Percentiles rank a stretch among this genome's conserved stretches.
These are phyloP conservation scores for Halophytophthora batemanensis DNA, from an alignment of 352 stramenopile species.

Conservation along the genomic window DNA sequence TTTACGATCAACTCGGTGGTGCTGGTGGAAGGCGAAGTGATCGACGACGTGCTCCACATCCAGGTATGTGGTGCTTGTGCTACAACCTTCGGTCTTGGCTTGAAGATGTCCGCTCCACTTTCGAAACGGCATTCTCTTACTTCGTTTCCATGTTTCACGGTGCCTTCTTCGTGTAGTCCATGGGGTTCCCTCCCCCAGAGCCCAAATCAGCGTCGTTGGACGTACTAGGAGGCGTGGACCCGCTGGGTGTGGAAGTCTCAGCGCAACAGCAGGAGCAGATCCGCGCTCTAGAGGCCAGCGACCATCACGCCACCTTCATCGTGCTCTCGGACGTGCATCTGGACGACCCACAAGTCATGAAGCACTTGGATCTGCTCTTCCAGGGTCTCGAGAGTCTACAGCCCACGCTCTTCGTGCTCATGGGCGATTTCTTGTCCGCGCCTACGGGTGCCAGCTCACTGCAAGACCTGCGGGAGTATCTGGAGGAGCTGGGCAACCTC, in stretches of 20 bases:
- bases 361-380: conserved; percentile 89
- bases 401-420: conserved; percentile 89
- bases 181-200: conserved; percentile 90
- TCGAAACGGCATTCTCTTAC: not conserved
- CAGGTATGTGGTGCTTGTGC: conserved; percentile 43
- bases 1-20: conserved; percentile 93
- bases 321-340: conserved; percentile 93
- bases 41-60: conserved; percentile 89
- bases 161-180: conserved; percentile 41
- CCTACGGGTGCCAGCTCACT: conserved; percentile 74
- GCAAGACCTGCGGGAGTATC: conserved; percentile 79
- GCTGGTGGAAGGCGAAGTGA: conserved; percentile 92
- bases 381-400: conserved; percentile 76
- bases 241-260: conserved; percentile 81
- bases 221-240: conserved; percentile 75
- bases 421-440: conserved; percentile 92
- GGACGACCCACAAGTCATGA: conserved; percentile 89
- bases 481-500: conserved; percentile 90
- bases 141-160: not conserved
- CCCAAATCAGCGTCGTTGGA: conserved; percentile 66
- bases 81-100: not conserved
- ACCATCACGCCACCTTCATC: conserved; percentile 90
- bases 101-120: not conserved
- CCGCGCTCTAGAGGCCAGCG: conserved; percentile 64
- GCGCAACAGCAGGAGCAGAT: conserved; percentile 81